These are phyloP conservation scores for Rosa lucieae DNA, from an alignment of 306 rosid genomes.

Conservation along the genomic window DNA sequence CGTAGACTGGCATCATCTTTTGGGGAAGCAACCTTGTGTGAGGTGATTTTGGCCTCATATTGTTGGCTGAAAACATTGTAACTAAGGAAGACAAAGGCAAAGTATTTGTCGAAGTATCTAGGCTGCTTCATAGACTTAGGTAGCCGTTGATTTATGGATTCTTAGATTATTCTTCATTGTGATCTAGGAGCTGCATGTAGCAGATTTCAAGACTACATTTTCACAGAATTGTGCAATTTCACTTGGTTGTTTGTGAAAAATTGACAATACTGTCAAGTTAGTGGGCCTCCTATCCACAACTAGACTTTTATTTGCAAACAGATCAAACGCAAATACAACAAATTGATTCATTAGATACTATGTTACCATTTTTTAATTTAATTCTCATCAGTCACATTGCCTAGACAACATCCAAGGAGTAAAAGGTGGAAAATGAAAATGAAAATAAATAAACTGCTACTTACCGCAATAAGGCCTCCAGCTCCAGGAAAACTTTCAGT, in stretches of 20 bases:
- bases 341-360: background rate
- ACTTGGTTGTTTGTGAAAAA: background rate
- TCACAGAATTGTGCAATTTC: background rate
- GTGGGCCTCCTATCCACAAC: background rate
- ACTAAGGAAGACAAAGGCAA: background rate
- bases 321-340: background rate
- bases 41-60: background rate
- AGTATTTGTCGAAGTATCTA: background rate
- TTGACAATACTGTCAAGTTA: background rate
- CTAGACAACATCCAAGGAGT: background rate
- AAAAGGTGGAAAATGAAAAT: background rate
- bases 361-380: background rate
- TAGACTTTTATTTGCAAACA: background rate
- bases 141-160: background rate
- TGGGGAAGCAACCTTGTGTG: background rate
- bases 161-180: background rate
- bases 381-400: background rate
- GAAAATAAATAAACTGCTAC: slow-evolving; percentile 27
- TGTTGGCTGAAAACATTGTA: background rate
- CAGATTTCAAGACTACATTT: background rate
- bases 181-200: background rate
- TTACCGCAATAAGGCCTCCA: slow-evolving; percentile 83
- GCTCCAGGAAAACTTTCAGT: slow-evolving; percentile 87
- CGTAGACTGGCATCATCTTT: background rate
- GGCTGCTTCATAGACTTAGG: background rate